Evolutionary conservation across 371 early-diverging fungal genomes (phyloP).

Genomic region (Chytridiales sp.): DNA sequence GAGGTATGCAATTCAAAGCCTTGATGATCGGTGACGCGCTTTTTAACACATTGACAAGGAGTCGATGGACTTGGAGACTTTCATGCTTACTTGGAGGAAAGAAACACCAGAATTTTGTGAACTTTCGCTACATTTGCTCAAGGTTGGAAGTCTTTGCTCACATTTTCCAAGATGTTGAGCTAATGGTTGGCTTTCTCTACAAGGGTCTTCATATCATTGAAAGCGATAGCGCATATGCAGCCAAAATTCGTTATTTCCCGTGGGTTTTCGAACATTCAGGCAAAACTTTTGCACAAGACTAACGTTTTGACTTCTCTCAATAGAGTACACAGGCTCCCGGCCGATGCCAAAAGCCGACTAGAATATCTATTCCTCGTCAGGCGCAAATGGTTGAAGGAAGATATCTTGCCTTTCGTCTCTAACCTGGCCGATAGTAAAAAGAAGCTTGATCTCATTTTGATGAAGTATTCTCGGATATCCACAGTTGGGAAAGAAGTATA

Average conservation of each 20-base stretch:
- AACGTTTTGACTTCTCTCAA: constrained; percentile 35
- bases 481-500: constrained; percentile 18
- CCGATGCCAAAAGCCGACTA: constrained; percentile 37
- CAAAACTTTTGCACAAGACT: neutral
- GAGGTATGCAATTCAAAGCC: too few relatives aligned
- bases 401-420: constrained; percentile 40
- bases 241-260: neutral
- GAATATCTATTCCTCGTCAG: constrained; percentile 36
- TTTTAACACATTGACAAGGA: neutral
- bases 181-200: too few relatives aligned
- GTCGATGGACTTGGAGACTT: constrained; percentile 4
- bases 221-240: neutral
- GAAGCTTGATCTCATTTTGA: constrained; percentile 35
- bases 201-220: constrained; percentile 6
- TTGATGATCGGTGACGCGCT: neutral
- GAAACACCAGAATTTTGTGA: constrained; percentile 10
- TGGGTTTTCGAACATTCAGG: neutral
- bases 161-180: neutral
- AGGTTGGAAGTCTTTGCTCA: constrained; percentile 8
- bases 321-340: constrained; percentile 24
- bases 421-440: constrained; percentile 37
- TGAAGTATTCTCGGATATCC: constrained; percentile 41
- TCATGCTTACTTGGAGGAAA: constrained; percentile 21
- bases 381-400: constrained; percentile 35
- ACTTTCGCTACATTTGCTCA: constrained; percentile 5